Base-by-base conservation (phyloP, 2,329 filamentous ascomycete species). In the Leptographium wingfieldii region DNA sequence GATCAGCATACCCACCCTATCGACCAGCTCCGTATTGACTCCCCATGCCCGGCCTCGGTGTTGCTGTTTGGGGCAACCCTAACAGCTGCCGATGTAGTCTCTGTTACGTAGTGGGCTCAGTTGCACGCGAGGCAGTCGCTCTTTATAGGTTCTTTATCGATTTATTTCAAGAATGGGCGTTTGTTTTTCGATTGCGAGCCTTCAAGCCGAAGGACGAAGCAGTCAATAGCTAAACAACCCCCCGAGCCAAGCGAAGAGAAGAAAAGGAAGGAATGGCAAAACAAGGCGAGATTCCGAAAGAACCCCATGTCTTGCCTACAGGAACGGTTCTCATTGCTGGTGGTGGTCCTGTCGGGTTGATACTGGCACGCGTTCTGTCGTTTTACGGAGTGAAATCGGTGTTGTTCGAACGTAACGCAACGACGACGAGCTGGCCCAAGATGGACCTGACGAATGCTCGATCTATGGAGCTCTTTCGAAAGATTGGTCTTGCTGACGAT, bases 381-480 rank as follows among this genome's bases (percentile, higher is more conserved):
- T 51, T 38, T n/a, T 53, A 61, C 27, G 55, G 57, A 6, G 55
- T 59, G 2, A 14, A 25, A 9, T 59, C 53, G 5, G 51, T 61
- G 5, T 27, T 61, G 38, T 55, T 59, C 29, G 60, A 61, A 38
- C 57, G 60, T 40, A 61, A 61, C 38, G n/a, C 40, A 6, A 49
- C 52, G 40, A 61, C 59, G 22, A 61, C 59, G 3, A 59, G 55
- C 29, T 73, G 71, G 69, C 71, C 73, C 0, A 74, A 74, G 62
- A 72, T 73, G 71, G 72, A 61, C 52, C 33, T 61, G 29, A 61
- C 59, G 1, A 74, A 73, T 59, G 64, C 57, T 16, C 66, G 71
- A 1, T 67, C 64, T 14, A 73, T 74, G 72, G 59, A 61, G 46
- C 53, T 73, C 1, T 66, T 72, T 9, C 63, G 65, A 3, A 59